Evolutionary conservation across 305 asterid species (phyloP).

Genomic region (Vinca major): DNA sequence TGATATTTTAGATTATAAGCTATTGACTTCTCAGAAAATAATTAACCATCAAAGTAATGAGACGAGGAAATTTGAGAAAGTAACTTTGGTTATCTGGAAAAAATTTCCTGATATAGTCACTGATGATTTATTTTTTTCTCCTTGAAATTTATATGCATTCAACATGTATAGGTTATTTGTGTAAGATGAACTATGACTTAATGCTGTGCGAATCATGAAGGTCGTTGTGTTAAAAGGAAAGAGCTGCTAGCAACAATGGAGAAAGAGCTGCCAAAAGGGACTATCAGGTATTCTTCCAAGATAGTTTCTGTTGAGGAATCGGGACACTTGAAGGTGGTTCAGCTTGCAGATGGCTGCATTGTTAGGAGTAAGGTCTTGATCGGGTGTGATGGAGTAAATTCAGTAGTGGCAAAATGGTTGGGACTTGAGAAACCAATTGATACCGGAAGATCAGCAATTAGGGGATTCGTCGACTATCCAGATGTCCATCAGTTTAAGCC

Average conservation of each 20-base stretch:
- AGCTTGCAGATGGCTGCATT: constrained; percentile 51
- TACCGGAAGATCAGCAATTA: constrained; percentile 45
- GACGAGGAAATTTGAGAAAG: too few relatives aligned
- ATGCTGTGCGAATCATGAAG: constrained; percentile 35
- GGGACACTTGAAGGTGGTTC: constrained; percentile 41
- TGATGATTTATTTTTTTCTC: too few relatives aligned
- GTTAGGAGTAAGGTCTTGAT: constrained; percentile 58
- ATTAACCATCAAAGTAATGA: too few relatives aligned
- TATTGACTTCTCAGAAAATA: too few relatives aligned
- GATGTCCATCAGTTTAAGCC: constrained; percentile 49
- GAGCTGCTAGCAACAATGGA: constrained; percentile 43
- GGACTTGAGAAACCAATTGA: constrained; percentile 42
- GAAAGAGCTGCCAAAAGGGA: constrained; percentile 53
- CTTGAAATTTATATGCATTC: too few relatives aligned
- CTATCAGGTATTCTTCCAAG: constrained; percentile 46
- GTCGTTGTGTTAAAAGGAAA: constrained; percentile 53
- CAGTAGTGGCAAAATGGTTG: constrained; percentile 55
- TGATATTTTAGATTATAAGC: background rate
- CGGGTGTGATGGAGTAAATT: constrained; percentile 74
- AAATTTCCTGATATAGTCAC: too few relatives aligned
- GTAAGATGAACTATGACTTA: background rate
- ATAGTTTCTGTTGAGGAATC: constrained; percentile 46
- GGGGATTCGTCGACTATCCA: constrained; percentile 46
- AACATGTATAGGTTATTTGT: background rate
- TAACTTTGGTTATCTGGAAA: too few relatives aligned